These are phyloP conservation scores for Phytopythium delawarense DNA, from an alignment of 352 stramenopile genomes.

Conservation along the genomic window DNA sequence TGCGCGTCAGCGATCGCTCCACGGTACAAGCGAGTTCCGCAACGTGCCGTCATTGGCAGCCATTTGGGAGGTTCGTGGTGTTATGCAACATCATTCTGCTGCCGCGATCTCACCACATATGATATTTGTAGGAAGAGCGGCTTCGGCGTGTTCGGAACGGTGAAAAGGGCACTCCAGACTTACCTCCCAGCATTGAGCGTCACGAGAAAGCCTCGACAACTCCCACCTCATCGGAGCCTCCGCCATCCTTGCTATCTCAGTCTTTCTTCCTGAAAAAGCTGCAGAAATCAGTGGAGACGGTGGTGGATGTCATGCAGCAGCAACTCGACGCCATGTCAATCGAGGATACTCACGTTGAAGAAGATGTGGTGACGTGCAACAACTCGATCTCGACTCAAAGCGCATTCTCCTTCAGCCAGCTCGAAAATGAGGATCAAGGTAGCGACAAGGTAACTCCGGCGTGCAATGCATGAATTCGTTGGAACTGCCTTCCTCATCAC, in stretches of 20 bases:
- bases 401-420: slow-evolving; percentile 54
- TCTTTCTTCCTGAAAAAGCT: slow-evolving; percentile 83
- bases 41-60: slow-evolving; percentile 77
- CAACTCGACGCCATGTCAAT: slow-evolving; percentile 9
- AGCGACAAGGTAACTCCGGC: slow-evolving; percentile 16
- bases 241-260: slow-evolving; percentile 65
- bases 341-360: slow-evolving; percentile 10
- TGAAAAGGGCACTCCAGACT: slow-evolving; percentile 36
- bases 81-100: neutral
- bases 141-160: slow-evolving; percentile 44
- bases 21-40: slow-evolving; percentile 34
- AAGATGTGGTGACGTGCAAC: slow-evolving; percentile 27
- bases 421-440: slow-evolving; percentile 12
- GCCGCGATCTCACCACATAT: neutral
- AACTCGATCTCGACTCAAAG: slow-evolving; percentile 44
- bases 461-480: slow-evolving; percentile 4
- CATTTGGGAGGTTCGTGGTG: slow-evolving; percentile 66
- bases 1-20: slow-evolving; percentile 35
- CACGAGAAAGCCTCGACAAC: slow-evolving; percentile 19
- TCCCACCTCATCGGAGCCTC: slow-evolving; percentile 27
- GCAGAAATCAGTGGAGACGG: slow-evolving; percentile 49
- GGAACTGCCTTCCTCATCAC: neutral
- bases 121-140: slow-evolving; percentile 54
- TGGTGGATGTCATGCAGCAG: slow-evolving; percentile 45
- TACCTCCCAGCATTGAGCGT: slow-evolving; percentile 55